Evolutionary conservation across 352 stramenopile species (phyloP).

Genomic region (Globisporangium nunn): DNA sequence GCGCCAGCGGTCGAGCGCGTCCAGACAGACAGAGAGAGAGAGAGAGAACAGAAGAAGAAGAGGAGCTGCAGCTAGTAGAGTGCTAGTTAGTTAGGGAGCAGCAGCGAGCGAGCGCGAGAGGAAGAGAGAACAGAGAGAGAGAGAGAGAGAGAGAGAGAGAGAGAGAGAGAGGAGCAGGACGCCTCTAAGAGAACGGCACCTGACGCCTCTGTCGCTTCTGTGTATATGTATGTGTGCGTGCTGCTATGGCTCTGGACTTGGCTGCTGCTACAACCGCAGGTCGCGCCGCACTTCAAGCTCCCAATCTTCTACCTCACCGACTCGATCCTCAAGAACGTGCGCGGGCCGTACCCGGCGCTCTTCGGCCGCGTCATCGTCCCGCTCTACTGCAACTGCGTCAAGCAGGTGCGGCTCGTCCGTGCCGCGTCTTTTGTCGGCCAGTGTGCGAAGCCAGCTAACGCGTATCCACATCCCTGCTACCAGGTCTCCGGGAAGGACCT

Average conservation of each 20-base stretch:
- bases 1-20: too few relatives aligned
- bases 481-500: conserved; percentile 76
- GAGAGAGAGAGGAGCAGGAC: neutral
- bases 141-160: neutral
- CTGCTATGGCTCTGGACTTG: conserved; percentile 12
- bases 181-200: neutral
- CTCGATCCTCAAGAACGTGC: conserved; percentile 87
- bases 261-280: conserved; percentile 18
- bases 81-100: too few relatives aligned
- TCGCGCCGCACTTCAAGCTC: conserved; percentile 77
- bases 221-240: neutral
- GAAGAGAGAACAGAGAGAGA: neutral
- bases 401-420: conserved; percentile 33
- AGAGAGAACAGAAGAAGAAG: neutral
- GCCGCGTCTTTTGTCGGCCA: too few relatives aligned
- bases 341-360: conserved; percentile 59
- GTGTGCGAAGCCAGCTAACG: neutral
- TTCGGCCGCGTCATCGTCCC: conserved; percentile 68
- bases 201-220: neutral
- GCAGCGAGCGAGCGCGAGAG: neutral
- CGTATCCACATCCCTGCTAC: neutral
- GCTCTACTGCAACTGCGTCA: conserved; percentile 83
- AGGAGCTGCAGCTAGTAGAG: neutral
- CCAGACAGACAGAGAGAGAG: neutral
- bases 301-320: conserved; percentile 88